A percentile compares a stretch with the other conserved stretches of the same genome.
These are phyloP conservation scores for Plasmodium falciparum DNA, from an alignment of 169 alveolate genomes.

Conservation along the genomic window DNA sequence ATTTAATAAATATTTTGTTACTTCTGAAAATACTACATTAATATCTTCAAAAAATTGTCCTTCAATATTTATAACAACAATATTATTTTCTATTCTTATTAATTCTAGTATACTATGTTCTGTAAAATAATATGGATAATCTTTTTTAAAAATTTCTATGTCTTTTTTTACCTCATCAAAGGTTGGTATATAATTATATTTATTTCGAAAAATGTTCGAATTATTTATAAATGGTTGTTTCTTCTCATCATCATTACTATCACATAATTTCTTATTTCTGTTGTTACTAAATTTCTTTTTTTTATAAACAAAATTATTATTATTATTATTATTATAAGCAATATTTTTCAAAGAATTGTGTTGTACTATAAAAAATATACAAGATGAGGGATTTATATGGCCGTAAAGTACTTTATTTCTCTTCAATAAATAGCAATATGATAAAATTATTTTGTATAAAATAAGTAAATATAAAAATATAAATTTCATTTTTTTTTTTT, in stretches of 20 bases:
- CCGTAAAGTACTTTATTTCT: no score
- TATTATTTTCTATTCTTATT: conserved; percentile 62
- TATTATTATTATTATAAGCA: no score
- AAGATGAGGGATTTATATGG: no score
- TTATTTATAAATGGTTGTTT: conserved; percentile 15
- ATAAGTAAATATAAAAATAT: no score
- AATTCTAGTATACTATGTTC: conserved; percentile 76
- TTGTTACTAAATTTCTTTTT: no score
- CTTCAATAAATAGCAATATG: no score
- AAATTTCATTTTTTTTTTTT: no score
- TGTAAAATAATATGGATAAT: conserved; percentile 64
- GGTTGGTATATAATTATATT: conserved; percentile 64
- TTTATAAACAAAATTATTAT: no score
- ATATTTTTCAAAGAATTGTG: no score
- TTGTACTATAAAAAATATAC: no score
- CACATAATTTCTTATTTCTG: no score
- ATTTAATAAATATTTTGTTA: conserved; percentile 38
- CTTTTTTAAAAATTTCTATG: conserved; percentile 43
- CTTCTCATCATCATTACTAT: conserved; percentile 29
- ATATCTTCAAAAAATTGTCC: conserved; percentile 72
- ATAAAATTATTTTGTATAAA: no score
- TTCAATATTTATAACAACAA: conserved; percentile 59
- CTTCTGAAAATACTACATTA: conserved; percentile 67
- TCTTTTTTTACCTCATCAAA: conserved; percentile 48
- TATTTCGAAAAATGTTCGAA: conserved; percentile 60